Conservation (phyloP, 768 basidiomycete genomes). For the Nidularia pulvinata region DNA sequence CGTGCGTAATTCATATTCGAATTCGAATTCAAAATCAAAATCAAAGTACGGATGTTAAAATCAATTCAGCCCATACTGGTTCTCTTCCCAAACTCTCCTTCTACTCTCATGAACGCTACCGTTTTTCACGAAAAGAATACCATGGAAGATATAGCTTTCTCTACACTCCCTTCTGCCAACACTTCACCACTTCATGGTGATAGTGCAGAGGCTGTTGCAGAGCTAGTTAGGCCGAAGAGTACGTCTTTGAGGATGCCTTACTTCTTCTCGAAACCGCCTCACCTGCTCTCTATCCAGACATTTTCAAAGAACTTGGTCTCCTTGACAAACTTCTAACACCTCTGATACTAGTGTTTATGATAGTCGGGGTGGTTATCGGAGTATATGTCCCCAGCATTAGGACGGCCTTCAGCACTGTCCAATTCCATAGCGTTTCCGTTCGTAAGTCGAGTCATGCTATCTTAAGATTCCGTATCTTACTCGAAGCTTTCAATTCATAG, state of each 20-base stretch:
- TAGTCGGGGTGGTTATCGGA: slow-evolving; percentile 75
- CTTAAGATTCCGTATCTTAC: not conserved
- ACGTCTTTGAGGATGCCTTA: not conserved
- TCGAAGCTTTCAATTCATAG: slow-evolving; percentile 27
- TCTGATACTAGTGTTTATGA: slow-evolving; percentile 70
- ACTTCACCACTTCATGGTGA: not conserved
- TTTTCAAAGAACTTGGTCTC: slow-evolving; percentile 41
- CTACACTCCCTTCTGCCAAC: not conserved
- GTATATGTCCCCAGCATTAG: slow-evolving; percentile 62
- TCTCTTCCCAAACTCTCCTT: not conserved
- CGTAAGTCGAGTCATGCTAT: slow-evolving; percentile 46
- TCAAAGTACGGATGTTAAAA: not conserved
- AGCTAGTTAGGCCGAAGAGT: not conserved
- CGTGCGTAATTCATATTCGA: slow-evolving; percentile 5
- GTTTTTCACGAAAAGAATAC: not conserved
- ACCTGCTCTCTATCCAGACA: slow-evolving; percentile 14
- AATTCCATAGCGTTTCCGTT: slow-evolving; percentile 71
- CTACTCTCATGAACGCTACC: not conserved
- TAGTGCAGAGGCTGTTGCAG: not conserved
- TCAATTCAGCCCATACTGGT: not conserved
- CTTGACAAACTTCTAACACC: slow-evolving; percentile 66
- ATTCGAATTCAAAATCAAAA: slow-evolving; percentile 1
- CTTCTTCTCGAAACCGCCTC: not conserved
- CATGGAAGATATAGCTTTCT: not conserved
- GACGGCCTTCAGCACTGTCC: slow-evolving; percentile 57